These are phyloP conservation scores for Calonectria pteridis DNA, from an alignment of 2,329 filamentous ascomycete genomes.

Conservation along the genomic window DNA sequence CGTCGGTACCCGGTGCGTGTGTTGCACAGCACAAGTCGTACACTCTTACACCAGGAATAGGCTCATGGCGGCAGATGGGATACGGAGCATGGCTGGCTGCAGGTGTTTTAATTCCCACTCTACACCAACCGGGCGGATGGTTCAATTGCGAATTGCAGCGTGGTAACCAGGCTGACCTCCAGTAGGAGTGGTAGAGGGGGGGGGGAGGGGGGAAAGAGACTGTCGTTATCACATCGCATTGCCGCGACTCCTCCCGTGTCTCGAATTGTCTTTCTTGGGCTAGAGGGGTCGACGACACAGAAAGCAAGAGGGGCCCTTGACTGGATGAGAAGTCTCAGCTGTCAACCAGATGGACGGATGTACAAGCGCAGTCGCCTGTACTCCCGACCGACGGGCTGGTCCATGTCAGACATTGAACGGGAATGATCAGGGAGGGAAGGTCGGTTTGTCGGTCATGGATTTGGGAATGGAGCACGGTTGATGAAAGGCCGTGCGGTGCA, in stretches of 20 bases:
- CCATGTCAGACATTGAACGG: conserved; percentile 38
- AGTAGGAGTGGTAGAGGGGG: not conserved
- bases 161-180: not conserved
- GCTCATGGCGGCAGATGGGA: not conserved
- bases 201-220: no score
- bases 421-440: conserved; percentile 24
- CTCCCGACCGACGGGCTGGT: conserved; percentile 37
- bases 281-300: not conserved
- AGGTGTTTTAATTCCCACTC: conserved; percentile 11
- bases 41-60: conserved; percentile 1
- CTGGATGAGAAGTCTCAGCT: not conserved
- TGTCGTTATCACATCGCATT: conserved; percentile 7
- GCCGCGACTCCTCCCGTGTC: conserved; percentile 9
- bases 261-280: conserved; percentile 20
- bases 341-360: conserved; percentile 5
- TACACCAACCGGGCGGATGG: conserved; percentile 18
- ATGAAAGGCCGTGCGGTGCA: not conserved
- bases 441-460: conserved; percentile 20
- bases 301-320: conserved; percentile 9
- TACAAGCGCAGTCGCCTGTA: conserved; percentile 5
- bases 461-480: conserved; percentile 24
- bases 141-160: not conserved
- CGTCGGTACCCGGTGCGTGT: conserved; percentile 9
- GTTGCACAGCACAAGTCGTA: conserved; percentile 6
- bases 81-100: conserved; percentile 6